Conservation (phyloP, 257 asterid genomes). For the Plantago ovata region DNA sequence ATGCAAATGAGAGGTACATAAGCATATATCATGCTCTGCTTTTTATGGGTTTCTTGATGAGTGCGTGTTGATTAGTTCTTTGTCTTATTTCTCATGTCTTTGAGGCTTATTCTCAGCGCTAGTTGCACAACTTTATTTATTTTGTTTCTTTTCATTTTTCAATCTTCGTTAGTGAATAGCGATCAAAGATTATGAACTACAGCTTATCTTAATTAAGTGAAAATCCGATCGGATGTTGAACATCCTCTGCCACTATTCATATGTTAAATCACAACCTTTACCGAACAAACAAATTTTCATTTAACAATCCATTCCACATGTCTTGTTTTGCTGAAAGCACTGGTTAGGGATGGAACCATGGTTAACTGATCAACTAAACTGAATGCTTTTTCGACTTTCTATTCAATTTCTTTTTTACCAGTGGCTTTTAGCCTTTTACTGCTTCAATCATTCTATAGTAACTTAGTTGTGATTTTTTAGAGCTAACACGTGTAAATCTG, state of each 20-base stretch:
- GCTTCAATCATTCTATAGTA: no score
- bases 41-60: constrained; percentile 16
- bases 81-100: neutral
- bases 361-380: no score
- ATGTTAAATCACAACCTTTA: constrained; percentile 6
- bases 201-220: neutral
- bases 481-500: no score
- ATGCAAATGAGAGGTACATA: constrained; percentile 82
- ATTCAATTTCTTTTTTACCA: neutral
- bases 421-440: no score
- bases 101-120: no score
- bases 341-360: neutral
- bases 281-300: neutral
- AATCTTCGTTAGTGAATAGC: neutral
- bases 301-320: neutral
- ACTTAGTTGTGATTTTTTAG: no score
- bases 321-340: constrained; percentile 4
- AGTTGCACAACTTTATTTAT: no score
- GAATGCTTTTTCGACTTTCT: neutral
- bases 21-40: neutral
- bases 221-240: constrained; percentile 8
- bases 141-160: neutral
- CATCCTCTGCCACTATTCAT: constrained; percentile 5
- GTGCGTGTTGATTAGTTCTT: constrained; percentile 14
- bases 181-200: constrained; percentile 11